Evolutionary conservation across 1,139 yeast species (phyloP).

Genomic region (Yamadazyma blattariae): DNA sequence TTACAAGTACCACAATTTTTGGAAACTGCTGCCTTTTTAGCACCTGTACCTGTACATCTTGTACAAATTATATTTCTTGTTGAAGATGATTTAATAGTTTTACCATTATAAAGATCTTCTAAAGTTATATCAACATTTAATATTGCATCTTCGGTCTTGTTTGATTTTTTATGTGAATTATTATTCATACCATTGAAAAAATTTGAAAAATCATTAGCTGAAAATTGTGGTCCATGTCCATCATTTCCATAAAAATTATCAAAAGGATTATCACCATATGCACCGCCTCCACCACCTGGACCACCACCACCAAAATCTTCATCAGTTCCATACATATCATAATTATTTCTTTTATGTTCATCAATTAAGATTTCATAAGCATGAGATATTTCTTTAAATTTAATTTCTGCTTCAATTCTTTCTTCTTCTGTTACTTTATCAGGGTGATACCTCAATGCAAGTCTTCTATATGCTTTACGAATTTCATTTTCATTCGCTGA

Average conservation of each 20-base stretch:
- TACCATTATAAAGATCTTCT: conserved; percentile 81
- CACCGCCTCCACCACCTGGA: conserved; percentile 15
- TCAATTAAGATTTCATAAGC: conserved; percentile 66
- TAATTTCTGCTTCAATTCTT: conserved; percentile 64
- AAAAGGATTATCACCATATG: conserved; percentile 36
- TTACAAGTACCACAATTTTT: conserved; percentile 64
- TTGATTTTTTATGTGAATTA: conserved; percentile 7
- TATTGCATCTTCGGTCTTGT: conserved; percentile 63
- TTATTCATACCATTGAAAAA: conserved; percentile 54
- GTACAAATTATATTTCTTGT: conserved; percentile 72
- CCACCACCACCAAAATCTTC: conserved; percentile 21
- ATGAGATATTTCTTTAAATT: conserved; percentile 71
- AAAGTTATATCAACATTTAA: conserved; percentile 63
- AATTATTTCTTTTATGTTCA: conserved; percentile 52
- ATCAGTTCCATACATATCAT: conserved; percentile 56
- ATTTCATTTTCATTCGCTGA: conserved; percentile 66
- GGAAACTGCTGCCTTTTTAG: conserved; percentile 56
- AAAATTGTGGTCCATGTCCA: conserved; percentile 29
- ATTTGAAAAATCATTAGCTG: conserved; percentile 68
- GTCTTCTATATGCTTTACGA: conserved; percentile 70
- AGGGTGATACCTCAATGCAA: conserved; percentile 76
- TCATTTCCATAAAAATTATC: conserved; percentile 33
- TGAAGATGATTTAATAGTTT: conserved; percentile 70
- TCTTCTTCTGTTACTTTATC: conserved; percentile 72
- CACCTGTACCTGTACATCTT: conserved; percentile 74